Evolutionary conservation across 2,329 filamentous ascomycete genomes (phyloP), one percentile per base, ranked within the genome.

Genomic region (Colletotrichum cordylinicola): DNA sequence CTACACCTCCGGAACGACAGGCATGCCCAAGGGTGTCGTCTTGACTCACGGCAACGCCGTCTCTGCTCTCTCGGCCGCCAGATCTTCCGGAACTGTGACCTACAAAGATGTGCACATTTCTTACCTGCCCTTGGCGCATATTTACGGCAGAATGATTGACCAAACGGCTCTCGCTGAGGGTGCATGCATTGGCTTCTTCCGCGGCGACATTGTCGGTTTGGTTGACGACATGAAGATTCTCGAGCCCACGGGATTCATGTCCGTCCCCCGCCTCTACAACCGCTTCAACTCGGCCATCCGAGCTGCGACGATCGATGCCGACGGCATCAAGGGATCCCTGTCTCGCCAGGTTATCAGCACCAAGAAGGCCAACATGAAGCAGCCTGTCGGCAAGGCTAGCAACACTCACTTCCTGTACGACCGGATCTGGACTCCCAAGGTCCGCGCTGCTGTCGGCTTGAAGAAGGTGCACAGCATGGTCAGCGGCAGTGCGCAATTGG

Each of bases 111-210:
- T 93, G 4, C 88, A 93, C 79, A 91, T 95, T 74, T 98, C 96
- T 1, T 99, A 98, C 85, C 90, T 99, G 67, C 97, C 97, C 1
- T 87, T 98, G 52, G 97, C 97, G 12, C 97, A 99, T 83, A 98
- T 99, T 80, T 98, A 95, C 84, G 94, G 96, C 78, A 94, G 97
- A 71, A 89, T 98, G 79, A 88, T 93, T 55, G 97, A 99, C 83
- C 94, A 98, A 83, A 88, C 89, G 5, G 91, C 92, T 16, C 88
- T 98, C 18, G 91, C 94, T 80, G 89, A 91, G 68, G 96, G 95
- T 70, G 91, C 91, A 39, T 87, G 91, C 10, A 93, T 98, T 80
- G 97, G 96, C 15, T 99, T 96, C 85, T 99, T 98, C 90, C 95
- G 97, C 80, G 97, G 97, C 70, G 95, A 98, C 82, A 93, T 98